phyloP scores from a whole-genome alignment of 1,139 yeast genomes.

The Protomyces inouyei region DNA sequence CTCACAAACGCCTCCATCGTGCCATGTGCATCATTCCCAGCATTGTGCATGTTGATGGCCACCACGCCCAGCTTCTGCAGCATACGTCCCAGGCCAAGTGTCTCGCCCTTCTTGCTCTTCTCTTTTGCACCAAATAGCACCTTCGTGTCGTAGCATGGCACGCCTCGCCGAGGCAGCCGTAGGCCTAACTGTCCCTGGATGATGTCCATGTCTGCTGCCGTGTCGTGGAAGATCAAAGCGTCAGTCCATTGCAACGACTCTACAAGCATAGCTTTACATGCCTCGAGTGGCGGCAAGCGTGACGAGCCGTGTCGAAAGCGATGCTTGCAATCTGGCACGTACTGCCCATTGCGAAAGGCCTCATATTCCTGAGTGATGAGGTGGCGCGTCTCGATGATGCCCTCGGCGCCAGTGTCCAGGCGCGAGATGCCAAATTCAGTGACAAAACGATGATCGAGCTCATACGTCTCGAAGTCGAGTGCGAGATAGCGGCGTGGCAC shows the following conservation, averaged over 20 bases:
- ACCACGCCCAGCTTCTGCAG: not conserved
- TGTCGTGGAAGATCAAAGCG: conserved; percentile 8
- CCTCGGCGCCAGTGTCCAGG: not conserved
- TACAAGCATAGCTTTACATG: not conserved
- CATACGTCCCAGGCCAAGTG: conserved; percentile 1
- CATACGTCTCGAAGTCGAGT: conserved; percentile 6
- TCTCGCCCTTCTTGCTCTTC: not conserved
- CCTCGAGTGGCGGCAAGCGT: not conserved
- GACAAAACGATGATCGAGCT: conserved; percentile 5
- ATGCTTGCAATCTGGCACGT: conserved; percentile 5
- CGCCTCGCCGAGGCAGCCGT: not conserved
- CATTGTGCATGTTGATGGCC: conserved; percentile 7
- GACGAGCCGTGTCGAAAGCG: conserved; percentile 5
- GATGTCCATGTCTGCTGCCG: conserved; percentile 2
- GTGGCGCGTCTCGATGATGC: not conserved
- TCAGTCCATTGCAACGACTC: not conserved
- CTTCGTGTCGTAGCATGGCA: not conserved
- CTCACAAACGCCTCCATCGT: conserved; percentile 3
- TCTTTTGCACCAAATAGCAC: conserved; percentile 8
- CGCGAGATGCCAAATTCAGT: conserved; percentile 19
- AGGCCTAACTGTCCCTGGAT: not conserved
- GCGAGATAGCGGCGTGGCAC: not conserved
- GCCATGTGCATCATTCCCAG: conserved; percentile 14
- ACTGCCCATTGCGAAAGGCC: not conserved
- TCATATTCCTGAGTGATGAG: not conserved